Conservation (phyloP, 306 rosid genomes). For the barrel medic (Medicago truncatula) region DNA sequence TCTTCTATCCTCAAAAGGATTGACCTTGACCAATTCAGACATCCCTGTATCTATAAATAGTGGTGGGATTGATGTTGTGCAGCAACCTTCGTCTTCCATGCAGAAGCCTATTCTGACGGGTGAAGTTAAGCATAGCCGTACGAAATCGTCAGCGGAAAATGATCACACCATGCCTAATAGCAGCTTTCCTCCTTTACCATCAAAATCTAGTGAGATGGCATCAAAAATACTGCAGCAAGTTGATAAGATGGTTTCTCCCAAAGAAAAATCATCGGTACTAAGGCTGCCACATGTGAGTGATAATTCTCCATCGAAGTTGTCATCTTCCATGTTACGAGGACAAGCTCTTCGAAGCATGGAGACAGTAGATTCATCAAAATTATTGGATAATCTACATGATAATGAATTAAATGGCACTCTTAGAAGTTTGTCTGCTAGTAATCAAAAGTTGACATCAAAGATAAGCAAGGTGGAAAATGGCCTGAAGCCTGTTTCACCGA, state of each 20-base stretch:
- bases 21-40: conserved; percentile 54
- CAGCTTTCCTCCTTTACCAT: conserved; percentile 57
- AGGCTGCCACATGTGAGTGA: conserved; percentile 51
- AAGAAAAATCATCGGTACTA: conserved; percentile 62
- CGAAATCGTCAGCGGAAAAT: conserved; percentile 53
- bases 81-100: conserved; percentile 52
- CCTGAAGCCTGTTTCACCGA: conserved; percentile 46
- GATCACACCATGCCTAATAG: conserved; percentile 55
- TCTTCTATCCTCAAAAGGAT: conserved; percentile 68
- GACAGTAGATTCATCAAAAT: conserved; percentile 72
- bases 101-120: conserved; percentile 51
- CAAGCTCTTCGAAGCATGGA: conserved; percentile 90
- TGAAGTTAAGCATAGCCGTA: conserved; percentile 46
- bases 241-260: conserved; percentile 74
- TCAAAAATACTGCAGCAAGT: conserved; percentile 85
- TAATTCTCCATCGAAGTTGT: conserved; percentile 69
- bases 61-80: conserved; percentile 49
- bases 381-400: conserved; percentile 47
- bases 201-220: conserved; percentile 83
- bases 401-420: conserved; percentile 34
- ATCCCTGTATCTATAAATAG: conserved; percentile 47
- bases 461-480: conserved; percentile 58
- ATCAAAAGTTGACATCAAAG: conserved; percentile 50
- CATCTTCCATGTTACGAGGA: conserved; percentile 82
- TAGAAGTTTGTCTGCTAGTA: conserved; percentile 43